Conservation (phyloP, 192 early-diverging fungal species). For the Diversispora eburnea region DNA sequence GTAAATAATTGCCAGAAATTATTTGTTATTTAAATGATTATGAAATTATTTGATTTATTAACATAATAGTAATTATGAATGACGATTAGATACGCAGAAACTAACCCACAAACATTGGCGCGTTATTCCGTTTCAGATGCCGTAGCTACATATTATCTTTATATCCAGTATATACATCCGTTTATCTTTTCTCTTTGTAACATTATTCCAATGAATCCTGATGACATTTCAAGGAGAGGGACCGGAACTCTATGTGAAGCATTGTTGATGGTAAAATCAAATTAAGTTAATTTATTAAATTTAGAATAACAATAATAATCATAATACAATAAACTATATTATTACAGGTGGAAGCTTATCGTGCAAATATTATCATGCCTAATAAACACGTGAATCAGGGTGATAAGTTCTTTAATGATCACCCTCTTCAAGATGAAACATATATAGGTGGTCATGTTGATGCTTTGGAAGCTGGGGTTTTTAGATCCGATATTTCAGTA, state of each 20-base stretch:
- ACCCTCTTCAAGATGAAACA: slow-evolving; percentile 88
- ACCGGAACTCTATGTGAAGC: slow-evolving; percentile 95
- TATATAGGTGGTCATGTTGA: slow-evolving; percentile 99
- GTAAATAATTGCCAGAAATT: slow-evolving; percentile 9
- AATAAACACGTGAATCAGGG: slow-evolving; percentile 88
- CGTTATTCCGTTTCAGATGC: slow-evolving; percentile 99
- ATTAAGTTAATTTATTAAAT: background rate
- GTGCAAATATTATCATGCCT: slow-evolving; percentile 89
- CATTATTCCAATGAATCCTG: slow-evolving; percentile 95
- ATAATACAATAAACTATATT: background rate
- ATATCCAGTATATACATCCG: slow-evolving; percentile 99
- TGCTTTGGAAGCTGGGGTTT: slow-evolving; percentile 98
- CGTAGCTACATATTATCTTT: slow-evolving; percentile 97
- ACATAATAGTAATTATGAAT: too few relatives aligned
- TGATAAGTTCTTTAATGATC: slow-evolving; percentile 82
- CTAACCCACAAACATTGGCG: slow-evolving; percentile 88
- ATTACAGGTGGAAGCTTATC: slow-evolving; percentile 76
- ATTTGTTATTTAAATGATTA: too few relatives aligned
- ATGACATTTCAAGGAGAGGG: slow-evolving; percentile 95
- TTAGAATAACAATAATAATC: background rate
- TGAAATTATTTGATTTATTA: too few relatives aligned
- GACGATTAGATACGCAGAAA: slow-evolving; percentile 68
- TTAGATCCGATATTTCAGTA: slow-evolving; percentile 86
- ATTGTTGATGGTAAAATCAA: slow-evolving; percentile 79
- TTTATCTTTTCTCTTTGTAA: slow-evolving; percentile 99